Percentiles rank a stretch among this genome's conserved stretches.
phyloP scores from a whole-genome alignment of 768 basidiomycete genomes.

The Hygrophoropsis aurantiaca region DNA sequence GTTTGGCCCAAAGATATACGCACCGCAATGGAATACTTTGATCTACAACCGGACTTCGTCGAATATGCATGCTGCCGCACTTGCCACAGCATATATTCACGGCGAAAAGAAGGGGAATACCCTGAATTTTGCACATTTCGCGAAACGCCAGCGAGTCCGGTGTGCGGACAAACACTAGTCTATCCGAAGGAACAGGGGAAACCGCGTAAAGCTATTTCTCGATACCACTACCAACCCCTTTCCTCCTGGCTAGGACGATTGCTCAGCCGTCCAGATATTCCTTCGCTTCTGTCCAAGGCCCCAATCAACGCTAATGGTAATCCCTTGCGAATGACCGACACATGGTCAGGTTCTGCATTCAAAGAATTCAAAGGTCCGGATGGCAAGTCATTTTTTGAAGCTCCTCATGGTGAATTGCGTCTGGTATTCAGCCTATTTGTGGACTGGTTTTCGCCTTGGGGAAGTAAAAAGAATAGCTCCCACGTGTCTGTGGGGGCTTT shows the following conservation, averaged over 20 bases:
- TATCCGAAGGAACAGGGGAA: not conserved
- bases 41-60: slow-evolving; percentile 13
- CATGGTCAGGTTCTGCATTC: slow-evolving; percentile 26
- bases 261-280: slow-evolving; percentile 21
- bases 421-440: slow-evolving; percentile 27
- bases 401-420: slow-evolving; percentile 1
- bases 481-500: slow-evolving; percentile 31
- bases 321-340: slow-evolving; percentile 11
- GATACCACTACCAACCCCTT: slow-evolving; percentile 25
- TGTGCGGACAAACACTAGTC: slow-evolving; percentile 6
- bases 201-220: slow-evolving; percentile 2
- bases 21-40: slow-evolving; percentile 13
- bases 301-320: not conserved
- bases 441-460: slow-evolving; percentile 36
- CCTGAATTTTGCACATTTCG: slow-evolving; percentile 21
- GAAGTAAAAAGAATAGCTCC: slow-evolving; percentile 21
- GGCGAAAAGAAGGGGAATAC: slow-evolving; percentile 1
- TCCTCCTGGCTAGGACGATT: slow-evolving; percentile 26
- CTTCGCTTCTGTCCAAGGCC: not conserved
- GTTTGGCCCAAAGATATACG: slow-evolving; percentile 13
- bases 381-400: slow-evolving; percentile 17
- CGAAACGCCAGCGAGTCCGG: slow-evolving; percentile 8
- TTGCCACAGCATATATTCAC: slow-evolving; percentile 24
- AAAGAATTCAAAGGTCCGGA: slow-evolving; percentile 14
- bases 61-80: slow-evolving; percentile 25